Evolutionary conservation across 169 alveolate species (phyloP).

Genomic region (Condylostoma magnum): DNA sequence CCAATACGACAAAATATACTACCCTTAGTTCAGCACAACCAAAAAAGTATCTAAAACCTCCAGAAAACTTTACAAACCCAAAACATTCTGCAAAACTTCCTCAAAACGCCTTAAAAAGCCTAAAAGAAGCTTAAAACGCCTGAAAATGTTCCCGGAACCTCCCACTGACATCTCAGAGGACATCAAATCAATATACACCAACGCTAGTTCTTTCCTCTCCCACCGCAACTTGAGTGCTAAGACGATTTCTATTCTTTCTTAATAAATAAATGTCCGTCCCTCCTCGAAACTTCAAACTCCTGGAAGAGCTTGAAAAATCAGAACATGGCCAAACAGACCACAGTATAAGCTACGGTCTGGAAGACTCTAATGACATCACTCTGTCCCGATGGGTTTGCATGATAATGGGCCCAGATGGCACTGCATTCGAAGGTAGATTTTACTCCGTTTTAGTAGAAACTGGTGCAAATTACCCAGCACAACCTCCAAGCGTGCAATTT

Average conservation of each 20-base stretch:
- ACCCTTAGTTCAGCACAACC: no score
- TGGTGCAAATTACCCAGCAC: conserved; percentile 58
- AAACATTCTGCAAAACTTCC: no score
- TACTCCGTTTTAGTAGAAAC: conserved; percentile 53
- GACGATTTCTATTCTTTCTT: neutral
- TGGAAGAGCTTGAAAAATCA: conserved; percentile 71
- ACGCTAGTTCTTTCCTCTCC: no score
- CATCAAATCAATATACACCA: no score
- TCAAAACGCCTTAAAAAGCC: no score
- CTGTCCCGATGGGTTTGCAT: conserved; percentile 66
- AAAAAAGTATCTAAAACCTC: no score
- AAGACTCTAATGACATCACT: conserved; percentile 45
- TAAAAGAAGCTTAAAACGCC: no score
- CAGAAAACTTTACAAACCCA: no score
- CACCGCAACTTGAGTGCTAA: neutral
- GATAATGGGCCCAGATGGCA: conserved; percentile 62
- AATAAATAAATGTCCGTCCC: neutral
- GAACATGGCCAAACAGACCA: conserved; percentile 65
- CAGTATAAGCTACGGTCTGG: conserved; percentile 57
- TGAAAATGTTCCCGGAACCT: no score
- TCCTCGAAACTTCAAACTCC: conserved; percentile 74
- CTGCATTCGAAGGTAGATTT: conserved; percentile 53
- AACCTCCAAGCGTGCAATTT: conserved; percentile 63
- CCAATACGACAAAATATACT: no score
- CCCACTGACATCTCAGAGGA: no score